These are phyloP conservation scores for Nitzschia sp. DNA, from an alignment of 108 stramenopile genomes.

Conservation along the genomic window DNA sequence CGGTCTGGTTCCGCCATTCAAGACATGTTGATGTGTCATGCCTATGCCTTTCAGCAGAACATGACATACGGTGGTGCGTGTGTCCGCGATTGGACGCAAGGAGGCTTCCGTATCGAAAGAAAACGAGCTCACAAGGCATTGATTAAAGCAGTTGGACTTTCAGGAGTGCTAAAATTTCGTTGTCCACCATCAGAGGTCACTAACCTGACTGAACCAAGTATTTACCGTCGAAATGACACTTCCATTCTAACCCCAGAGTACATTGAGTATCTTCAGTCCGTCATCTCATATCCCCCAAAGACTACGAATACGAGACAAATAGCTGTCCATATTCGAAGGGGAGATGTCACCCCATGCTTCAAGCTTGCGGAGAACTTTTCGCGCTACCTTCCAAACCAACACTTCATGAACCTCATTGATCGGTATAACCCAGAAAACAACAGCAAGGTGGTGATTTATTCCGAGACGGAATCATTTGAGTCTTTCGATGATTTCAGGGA, in stretches of 20 bases:
- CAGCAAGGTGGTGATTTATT: constrained; percentile 20
- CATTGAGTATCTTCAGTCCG: constrained; percentile 7
- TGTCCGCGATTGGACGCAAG: too few relatives aligned
- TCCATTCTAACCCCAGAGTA: constrained; percentile 27
- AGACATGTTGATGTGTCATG: constrained; percentile 37
- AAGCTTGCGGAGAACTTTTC: neutral
- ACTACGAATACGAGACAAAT: neutral
- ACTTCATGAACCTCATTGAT: constrained; percentile 22
- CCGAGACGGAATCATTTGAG: constrained; percentile 29
- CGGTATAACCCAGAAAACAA: constrained; percentile 16
- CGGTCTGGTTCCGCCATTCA: constrained; percentile 20
- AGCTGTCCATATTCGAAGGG: constrained; percentile 43
- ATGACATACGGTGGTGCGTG: constrained; percentile 27
- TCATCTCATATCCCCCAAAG: constrained; percentile 12
- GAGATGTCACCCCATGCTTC: constrained; percentile 31
- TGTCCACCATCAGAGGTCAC: constrained; percentile 21
- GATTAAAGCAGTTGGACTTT: constrained; percentile 22
- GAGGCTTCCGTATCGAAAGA: too few relatives aligned
- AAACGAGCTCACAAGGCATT: constrained; percentile 18
- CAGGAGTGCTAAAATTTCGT: constrained; percentile 19
- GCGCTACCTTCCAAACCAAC: constrained; percentile 32
- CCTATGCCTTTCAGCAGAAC: constrained; percentile 31
- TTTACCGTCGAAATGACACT: constrained; percentile 20
- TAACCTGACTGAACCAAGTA: neutral
- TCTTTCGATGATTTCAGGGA: constrained; percentile 17